phyloP scores from a whole-genome alignment of 192 early-diverging fungal genomes.

The Coemansia javaensis region DNA sequence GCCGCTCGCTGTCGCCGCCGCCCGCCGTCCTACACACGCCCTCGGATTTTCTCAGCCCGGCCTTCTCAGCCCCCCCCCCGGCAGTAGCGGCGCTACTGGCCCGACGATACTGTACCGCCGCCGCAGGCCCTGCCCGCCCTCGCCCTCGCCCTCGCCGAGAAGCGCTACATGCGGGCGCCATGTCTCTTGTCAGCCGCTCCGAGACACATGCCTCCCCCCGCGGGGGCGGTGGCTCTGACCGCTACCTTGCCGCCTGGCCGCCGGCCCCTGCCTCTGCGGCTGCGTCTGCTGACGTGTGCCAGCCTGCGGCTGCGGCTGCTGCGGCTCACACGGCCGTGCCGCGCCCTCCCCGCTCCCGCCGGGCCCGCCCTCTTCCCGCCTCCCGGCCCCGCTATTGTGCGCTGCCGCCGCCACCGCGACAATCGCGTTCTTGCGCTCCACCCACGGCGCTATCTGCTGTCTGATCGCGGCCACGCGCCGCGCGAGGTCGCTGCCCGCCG shows the following conservation, averaged over 20 bases:
- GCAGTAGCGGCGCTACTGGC: no score
- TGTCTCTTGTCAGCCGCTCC: neutral
- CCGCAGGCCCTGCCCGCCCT: conserved; percentile 36
- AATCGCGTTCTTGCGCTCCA: conserved; percentile 21
- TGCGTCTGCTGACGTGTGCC: no score
- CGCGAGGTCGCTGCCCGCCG: neutral
- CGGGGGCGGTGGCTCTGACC: no score
- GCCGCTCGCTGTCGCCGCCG: conserved; percentile 26
- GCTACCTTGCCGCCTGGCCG: conserved; percentile 20
- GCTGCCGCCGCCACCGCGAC: conserved; percentile 1
- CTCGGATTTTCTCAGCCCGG: neutral
- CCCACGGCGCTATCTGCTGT: conserved; percentile 19
- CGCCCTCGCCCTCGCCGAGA: no score
- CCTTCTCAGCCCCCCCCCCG: no score
- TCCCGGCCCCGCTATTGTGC: neutral
- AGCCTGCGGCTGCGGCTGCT: no score
- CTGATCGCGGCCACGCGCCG: conserved; percentile 6
- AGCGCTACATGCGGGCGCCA: conserved; percentile 21
- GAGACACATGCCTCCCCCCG: no score
- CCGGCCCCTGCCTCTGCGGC: conserved; percentile 10
- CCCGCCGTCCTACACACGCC: conserved; percentile 25
- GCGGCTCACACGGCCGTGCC: no score
- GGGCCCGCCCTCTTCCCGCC: neutral
- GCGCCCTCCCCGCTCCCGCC: no score
- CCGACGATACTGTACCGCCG: conserved; percentile 22